These are phyloP conservation scores for Psilocybe subaeruginosa DNA, from an alignment of 768 basidiomycete genomes.

Conservation along the genomic window DNA sequence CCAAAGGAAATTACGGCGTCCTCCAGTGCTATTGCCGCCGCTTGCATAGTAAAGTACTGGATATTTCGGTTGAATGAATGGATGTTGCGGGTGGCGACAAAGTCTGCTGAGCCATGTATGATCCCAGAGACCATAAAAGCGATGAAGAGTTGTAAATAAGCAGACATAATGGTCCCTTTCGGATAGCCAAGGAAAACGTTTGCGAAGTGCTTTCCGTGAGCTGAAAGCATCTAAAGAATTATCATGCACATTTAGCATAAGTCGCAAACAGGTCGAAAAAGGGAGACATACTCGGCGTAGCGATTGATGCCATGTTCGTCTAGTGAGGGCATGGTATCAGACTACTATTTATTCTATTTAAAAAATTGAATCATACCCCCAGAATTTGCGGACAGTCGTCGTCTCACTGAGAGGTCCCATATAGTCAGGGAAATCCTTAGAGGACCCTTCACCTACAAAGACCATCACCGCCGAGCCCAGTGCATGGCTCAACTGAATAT, in stretches of 20 bases:
- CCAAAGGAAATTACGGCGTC: conserved; percentile 24
- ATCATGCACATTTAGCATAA: not conserved
- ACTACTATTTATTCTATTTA: no score
- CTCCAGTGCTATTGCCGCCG: conserved; percentile 35
- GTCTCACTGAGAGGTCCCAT: conserved; percentile 34
- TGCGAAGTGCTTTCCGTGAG: conserved; percentile 26
- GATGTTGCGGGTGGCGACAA: conserved; percentile 19
- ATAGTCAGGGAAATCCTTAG: conserved; percentile 38
- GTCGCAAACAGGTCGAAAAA: not conserved
- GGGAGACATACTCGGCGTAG: conserved; percentile 31
- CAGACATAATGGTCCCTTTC: conserved; percentile 28
- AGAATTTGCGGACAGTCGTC: conserved; percentile 39
- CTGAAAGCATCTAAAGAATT: conserved; percentile 16
- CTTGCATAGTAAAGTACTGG: conserved; percentile 21
- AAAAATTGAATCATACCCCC: conserved; percentile 31
- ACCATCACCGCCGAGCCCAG: conserved; percentile 18
- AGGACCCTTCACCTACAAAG: conserved; percentile 25
- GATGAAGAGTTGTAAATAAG: conserved; percentile 33
- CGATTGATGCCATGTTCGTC: conserved; percentile 40
- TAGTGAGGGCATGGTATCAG: not conserved
- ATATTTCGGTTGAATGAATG: conserved; percentile 11
- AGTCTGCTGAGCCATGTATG: conserved; percentile 34
- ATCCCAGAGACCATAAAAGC: conserved; percentile 37
- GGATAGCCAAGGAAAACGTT: conserved; percentile 24
- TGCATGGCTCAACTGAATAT: conserved; percentile 14